Conservation (phyloP, 2,329 filamentous ascomycete species). For the Cladosporium sp. region DNA sequence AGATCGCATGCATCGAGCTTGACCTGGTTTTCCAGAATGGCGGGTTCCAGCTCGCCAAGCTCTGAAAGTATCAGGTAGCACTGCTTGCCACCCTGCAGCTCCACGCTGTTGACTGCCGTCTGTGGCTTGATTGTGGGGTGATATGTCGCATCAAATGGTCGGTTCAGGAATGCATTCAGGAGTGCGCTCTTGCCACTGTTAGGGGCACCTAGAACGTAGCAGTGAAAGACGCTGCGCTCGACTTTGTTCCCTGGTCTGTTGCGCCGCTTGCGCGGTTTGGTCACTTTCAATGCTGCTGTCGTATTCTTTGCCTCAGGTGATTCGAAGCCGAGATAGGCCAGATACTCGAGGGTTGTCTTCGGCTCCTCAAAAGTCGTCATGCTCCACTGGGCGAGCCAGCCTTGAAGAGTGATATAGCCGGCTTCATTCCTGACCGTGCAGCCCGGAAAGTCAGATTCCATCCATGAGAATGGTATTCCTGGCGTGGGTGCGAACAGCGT, state of each 20-base stretch:
- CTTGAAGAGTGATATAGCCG: conserved; percentile 90
- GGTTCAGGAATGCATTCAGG: conserved; percentile 83
- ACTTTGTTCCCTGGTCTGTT: conserved; percentile 69
- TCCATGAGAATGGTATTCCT: conserved; percentile 79
- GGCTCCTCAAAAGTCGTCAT: conserved; percentile 98
- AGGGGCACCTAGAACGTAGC: conserved; percentile 81
- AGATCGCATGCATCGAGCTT: conserved; percentile 92
- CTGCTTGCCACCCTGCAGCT: conserved; percentile 91
- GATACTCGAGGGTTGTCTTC: conserved; percentile 89
- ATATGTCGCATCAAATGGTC: conserved; percentile 77
- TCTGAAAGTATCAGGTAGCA: conserved; percentile 95
- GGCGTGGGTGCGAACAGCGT: conserved; percentile 90
- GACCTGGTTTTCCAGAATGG: conserved; percentile 82
- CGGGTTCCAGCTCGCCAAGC: conserved; percentile 89
- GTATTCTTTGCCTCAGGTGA: conserved; percentile 64
- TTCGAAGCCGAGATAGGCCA: conserved; percentile 94
- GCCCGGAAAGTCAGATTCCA: conserved; percentile 81
- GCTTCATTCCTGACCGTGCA: conserved; percentile 94
- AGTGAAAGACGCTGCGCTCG: conserved; percentile 88
- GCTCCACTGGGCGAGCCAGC: conserved; percentile 98
- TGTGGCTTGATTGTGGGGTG: conserved; percentile 92
- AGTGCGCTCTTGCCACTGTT: conserved; percentile 87
- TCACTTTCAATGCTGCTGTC: conserved; percentile 84
- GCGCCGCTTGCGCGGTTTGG: conserved; percentile 81
- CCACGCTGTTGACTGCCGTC: conserved; percentile 90